A percentile compares a stretch with the other conserved stretches of the same genome.
Evolutionary conservation across 73 alveolate genomes (phyloP).

Genomic region (Tetrahymena elliotti): DNA sequence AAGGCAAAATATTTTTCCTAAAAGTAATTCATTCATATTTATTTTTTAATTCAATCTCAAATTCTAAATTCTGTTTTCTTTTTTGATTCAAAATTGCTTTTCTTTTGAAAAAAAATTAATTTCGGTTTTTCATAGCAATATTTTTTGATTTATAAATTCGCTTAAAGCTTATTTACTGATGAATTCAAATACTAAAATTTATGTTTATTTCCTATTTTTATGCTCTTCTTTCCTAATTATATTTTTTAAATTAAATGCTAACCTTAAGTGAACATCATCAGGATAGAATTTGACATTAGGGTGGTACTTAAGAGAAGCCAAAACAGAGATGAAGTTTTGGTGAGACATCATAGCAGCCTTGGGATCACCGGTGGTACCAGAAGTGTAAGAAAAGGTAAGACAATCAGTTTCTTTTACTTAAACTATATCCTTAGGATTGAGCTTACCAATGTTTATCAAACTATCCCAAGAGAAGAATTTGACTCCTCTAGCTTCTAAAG

Average conservation of each 20-base stretch:
- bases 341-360: conserved; percentile 92
- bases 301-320: conserved; percentile 45
- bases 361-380: conserved; percentile 98
- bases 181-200: background rate
- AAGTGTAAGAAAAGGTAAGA: conserved; percentile 86
- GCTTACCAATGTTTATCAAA: background rate
- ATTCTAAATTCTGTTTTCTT: no score
- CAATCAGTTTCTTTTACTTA: conserved; percentile 39
- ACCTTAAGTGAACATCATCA: conserved; percentile 71
- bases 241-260: background rate
- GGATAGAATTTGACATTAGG: conserved; percentile 54
- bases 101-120: no score
- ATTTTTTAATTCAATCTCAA: no score
- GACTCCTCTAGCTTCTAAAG: conserved; percentile 10
- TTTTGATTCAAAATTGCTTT: no score
- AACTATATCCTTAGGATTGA: background rate
- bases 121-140: no score
- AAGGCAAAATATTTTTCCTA: no score
- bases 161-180: no score
- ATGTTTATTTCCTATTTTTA: background rate
- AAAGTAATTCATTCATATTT: no score
- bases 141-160: no score
- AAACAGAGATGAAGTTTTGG: conserved; percentile 40
- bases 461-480: conserved; percentile 1
- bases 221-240: background rate